phyloP scores from a whole-genome alignment of 1,284 basidiomycete genomes.

The Tylopilus orsonianus region DNA sequence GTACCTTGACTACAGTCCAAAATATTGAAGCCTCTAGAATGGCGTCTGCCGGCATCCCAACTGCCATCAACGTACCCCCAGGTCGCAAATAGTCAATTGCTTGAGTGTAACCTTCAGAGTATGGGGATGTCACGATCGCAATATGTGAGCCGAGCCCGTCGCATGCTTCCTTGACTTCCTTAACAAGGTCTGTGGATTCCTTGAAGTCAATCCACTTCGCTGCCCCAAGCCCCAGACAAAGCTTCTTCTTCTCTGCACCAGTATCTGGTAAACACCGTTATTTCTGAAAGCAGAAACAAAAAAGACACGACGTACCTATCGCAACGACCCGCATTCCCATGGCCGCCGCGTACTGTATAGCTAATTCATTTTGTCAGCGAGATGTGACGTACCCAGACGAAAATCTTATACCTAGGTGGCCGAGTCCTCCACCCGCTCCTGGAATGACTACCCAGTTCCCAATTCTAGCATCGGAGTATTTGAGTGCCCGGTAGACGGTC shows the following conservation, averaged over 20 bases:
- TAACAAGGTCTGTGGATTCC: conserved; percentile 58
- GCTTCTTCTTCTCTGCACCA: conserved; percentile 72
- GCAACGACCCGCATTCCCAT: conserved; percentile 81
- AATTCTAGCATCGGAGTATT: conserved; percentile 66
- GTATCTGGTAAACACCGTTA: conserved; percentile 45
- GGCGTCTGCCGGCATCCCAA: conserved; percentile 68
- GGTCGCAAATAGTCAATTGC: conserved; percentile 70
- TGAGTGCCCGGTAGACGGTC: conserved; percentile 84
- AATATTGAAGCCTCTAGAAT: conserved; percentile 69
- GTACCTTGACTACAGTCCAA: conserved; percentile 67
- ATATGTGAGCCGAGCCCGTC: conserved; percentile 77
- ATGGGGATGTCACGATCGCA: conserved; percentile 66
- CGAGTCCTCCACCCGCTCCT: conserved; percentile 76
- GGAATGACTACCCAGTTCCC: conserved; percentile 83
- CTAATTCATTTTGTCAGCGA: conserved; percentile 36
- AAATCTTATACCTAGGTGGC: conserved; percentile 52
- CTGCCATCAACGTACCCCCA: conserved; percentile 69
- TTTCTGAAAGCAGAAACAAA: neutral
- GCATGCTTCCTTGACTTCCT: conserved; percentile 61
- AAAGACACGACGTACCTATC: conserved; percentile 46
- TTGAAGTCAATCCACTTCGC: conserved; percentile 82
- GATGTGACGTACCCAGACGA: neutral
- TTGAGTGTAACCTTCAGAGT: conserved; percentile 61
- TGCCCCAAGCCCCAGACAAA: conserved; percentile 71
- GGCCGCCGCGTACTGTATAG: conserved; percentile 74